These are phyloP conservation scores for Penicillium angulare DNA, from an alignment of 495 filamentous ascomycete genomes.

Conservation along the genomic window DNA sequence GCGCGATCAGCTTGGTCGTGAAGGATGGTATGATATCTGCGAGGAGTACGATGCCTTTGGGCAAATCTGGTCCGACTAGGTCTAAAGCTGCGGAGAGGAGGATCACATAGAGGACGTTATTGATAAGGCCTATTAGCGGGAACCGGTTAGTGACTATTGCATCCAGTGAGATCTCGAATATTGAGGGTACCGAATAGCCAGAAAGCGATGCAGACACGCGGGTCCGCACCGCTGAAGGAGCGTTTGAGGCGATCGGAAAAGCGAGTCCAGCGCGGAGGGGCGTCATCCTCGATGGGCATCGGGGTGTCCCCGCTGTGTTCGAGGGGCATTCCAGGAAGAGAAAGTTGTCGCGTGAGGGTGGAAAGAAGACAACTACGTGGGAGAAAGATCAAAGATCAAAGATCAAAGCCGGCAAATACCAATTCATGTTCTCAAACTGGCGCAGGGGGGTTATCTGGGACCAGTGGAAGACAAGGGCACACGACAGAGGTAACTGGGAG, in stretches of 20 bases:
- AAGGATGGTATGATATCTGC: constrained; percentile 90
- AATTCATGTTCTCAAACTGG: no score
- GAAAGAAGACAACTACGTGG: background rate
- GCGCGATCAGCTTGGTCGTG: constrained; percentile 79
- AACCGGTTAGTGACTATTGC: background rate
- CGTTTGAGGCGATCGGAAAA: constrained; percentile 63
- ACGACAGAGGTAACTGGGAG: background rate
- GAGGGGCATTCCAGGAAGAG: constrained; percentile 10
- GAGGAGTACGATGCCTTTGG: constrained; percentile 89
- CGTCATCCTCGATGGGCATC: constrained; percentile 66
- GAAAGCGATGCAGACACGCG: constrained; percentile 75
- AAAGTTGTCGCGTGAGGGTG: constrained; percentile 12
- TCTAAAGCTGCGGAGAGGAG: constrained; percentile 95
- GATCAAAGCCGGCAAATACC: background rate
- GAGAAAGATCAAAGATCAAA: background rate
- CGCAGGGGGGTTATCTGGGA: background rate
- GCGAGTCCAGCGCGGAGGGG: constrained; percentile 70
- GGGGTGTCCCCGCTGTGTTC: constrained; percentile 19
- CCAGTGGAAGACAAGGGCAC: no score
- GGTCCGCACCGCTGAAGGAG: constrained; percentile 66
- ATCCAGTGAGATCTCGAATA: background rate
- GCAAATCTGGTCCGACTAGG: constrained; percentile 79
- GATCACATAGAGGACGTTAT: constrained; percentile 97
- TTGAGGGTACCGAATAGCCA: constrained; percentile 81
- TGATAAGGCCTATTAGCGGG: constrained; percentile 74